Evolutionary conservation across 2,329 filamentous ascomycete species (phyloP).

Genomic region (Talaromyces amestolkiae): DNA sequence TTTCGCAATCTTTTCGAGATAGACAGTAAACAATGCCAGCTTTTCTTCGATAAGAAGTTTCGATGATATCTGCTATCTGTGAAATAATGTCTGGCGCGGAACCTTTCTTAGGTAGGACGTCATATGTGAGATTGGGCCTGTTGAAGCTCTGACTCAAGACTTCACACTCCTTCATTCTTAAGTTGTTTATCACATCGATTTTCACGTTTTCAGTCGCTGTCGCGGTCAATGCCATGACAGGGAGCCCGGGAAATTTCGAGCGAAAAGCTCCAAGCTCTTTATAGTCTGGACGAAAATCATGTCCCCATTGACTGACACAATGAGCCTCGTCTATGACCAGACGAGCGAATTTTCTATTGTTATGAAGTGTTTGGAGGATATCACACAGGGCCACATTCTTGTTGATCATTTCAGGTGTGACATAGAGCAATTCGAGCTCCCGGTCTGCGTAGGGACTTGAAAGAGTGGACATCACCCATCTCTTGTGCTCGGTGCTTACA

Average conservation of each 20-base stretch:
- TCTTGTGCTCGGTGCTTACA: conserved; percentile 61
- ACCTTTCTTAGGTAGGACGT: conserved; percentile 71
- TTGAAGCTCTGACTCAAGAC: conserved; percentile 94
- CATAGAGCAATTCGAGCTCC: conserved; percentile 81
- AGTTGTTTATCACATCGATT: conserved; percentile 83
- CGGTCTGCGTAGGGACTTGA: conserved; percentile 66
- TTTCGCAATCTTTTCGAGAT: conserved; percentile 78
- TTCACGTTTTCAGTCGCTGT: conserved; percentile 94
- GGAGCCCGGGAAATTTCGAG: conserved; percentile 69
- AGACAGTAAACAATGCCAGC: conserved; percentile 93
- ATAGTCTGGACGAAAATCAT: conserved; percentile 96
- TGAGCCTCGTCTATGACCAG: conserved; percentile 99
- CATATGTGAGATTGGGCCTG: conserved; percentile 88
- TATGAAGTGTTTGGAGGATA: conserved; percentile 66
- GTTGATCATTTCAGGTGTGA: conserved; percentile 94
- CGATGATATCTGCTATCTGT: conserved; percentile 61
- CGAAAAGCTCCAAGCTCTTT: conserved; percentile 78
- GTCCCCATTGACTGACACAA: conserved; percentile 98
- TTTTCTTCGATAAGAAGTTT: conserved; percentile 64
- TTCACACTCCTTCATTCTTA: conserved; percentile 76
- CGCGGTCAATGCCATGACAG: conserved; percentile 91
- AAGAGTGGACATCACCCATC: conserved; percentile 64
- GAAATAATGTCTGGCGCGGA: conserved; percentile 51
- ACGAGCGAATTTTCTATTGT: conserved; percentile 71
- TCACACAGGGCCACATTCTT: conserved; percentile 70